Base-by-base conservation (phyloP, 2,329 filamentous ascomycete genomes). In the Fusarium tupiense region DNA sequence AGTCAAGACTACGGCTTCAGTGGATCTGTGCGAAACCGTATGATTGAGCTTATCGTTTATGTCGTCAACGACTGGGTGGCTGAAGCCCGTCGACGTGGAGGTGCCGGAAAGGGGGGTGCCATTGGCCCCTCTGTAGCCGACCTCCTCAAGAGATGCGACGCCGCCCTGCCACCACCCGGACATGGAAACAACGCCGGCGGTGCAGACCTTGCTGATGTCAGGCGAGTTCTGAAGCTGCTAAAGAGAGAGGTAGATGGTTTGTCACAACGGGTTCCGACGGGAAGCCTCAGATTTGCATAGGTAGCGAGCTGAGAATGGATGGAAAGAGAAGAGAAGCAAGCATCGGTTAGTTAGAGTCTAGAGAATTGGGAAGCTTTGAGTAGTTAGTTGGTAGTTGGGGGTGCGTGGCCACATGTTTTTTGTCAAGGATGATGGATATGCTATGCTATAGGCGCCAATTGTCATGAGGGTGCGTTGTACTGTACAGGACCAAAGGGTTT, bases 1-100 rank as follows among this genome's bases (percentile, higher is more conserved):
- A 86, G 87, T 6, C 88, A 91, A 73, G 88, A 90, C 76, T 85
- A 88, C 49, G 89, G 89, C 2, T 91, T 91, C 80, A 88, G 86
- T 35, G 88, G 87, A 44, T 82, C 84, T 35, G 80, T 80, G 40
- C 84, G 88, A 59, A 86, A 84, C 64, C 82, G 85, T 26, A 83
- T 91, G 29, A 86, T 89, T 46, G 88, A 89, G 79, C 88, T 89
- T 81, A 88, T 90, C 73, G 82, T 84, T 43, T 85, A 83, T 58
- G 85, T 84, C 2, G 84, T 89, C 17, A 84, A 84, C 61, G 82
- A 83, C 62, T 89, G 87, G 87, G 83, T 85, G 20, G 83, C 84
- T 31, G 86, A 88, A 64, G 82, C 86, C 11, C 85, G 87, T 74
- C 81, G 87, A 53, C 84, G 85, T 22, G 86, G 85, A 57, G 85